Base-by-base conservation (phyloP, 2,329 filamentous ascomycete species). In the Tricladium varicosporioides region DNA sequence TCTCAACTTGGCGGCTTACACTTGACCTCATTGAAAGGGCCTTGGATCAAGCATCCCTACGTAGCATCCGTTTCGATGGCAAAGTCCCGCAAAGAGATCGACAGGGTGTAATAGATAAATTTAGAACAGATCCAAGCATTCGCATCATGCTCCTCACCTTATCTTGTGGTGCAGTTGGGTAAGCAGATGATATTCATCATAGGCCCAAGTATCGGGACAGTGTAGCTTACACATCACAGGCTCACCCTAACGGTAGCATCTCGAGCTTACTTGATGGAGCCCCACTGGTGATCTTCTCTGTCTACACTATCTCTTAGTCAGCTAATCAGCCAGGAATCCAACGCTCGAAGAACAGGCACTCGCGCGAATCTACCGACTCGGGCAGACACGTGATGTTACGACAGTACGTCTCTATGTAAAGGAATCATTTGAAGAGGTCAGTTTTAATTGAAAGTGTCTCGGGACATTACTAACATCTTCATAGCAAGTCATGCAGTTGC, bases 11-110 rank as follows among this genome's bases (percentile, higher is more conserved):
- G 58, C 49, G 19, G 47, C 27, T 27, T 9, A 56, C 48, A 13
- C 55, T 60, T 22, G 55, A 60, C n/a, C 19, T 60, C 5, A 18
- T 60, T 5, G 32, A 56, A 47, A 13, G 10, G 2, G 43, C 27
- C 4, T 49, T 60, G 15, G 48, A 57, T 7, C 15, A 51, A 27
- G 40, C 15, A 2, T 5, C n/a, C n/a, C 49, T 59, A 9, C 22
- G 13, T 16, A 49, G 45, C 50, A 63, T 75, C 11, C 73, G 79
- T 0, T 77, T 79, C 53, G 79, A 82, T 51, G 78, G 79, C 2
- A 78, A 74, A 42, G 72, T 79, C 0, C 69, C 71, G 0, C 74
- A 75, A 15, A 75, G 69, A 2, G 72, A 78, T 0, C 67, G 79
- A 1, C 72, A 75, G 4, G 42, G 54, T 0, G 72, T 76, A 8